Evolutionary conservation across 177 flowering plant genomes (phyloP).

Genomic region (Vitis hybrid): DNA sequence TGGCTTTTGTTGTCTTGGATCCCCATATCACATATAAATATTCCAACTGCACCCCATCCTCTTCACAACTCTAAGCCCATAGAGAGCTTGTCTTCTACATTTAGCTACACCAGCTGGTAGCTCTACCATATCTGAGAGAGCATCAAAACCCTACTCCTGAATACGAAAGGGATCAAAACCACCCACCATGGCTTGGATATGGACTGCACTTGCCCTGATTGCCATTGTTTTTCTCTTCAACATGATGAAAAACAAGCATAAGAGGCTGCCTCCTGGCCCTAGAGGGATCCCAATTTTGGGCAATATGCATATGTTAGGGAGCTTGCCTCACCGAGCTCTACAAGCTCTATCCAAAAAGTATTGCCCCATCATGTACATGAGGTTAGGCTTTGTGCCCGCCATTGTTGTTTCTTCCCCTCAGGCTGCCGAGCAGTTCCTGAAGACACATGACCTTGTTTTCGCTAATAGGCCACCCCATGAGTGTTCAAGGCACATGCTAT

Average conservation of each 20-base stretch:
- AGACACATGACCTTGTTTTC: slow-evolving; percentile 40
- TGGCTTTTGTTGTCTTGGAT: too few species aligned
- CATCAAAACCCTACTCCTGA: too few species aligned
- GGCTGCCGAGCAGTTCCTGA: slow-evolving; percentile 42
- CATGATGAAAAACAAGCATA: neutral
- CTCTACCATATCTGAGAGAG: too few species aligned
- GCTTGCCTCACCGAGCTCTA: slow-evolving; percentile 29
- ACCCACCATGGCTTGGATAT: too few species aligned
- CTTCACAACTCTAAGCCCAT: too few species aligned
- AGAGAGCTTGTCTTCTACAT: too few species aligned
- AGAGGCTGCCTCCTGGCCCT: slow-evolving; percentile 45
- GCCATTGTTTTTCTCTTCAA: too few species aligned
- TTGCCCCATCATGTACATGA: slow-evolving; percentile 49
- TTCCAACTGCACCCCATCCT: too few species aligned
- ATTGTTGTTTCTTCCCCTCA: slow-evolving; percentile 41
- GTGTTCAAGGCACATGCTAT: slow-evolving; percentile 21
- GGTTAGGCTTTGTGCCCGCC: slow-evolving; percentile 30
- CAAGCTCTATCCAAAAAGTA: slow-evolving; percentile 29
- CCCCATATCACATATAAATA: too few species aligned
- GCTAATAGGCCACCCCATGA: slow-evolving; percentile 34
- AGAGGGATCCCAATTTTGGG: slow-evolving; percentile 39
- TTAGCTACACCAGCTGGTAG: too few species aligned
- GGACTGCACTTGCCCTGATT: too few species aligned
- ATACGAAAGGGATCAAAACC: too few species aligned
- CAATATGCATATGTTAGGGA: slow-evolving; percentile 35